Conservation (phyloP, 106 monocot species). For the Xerophyta viscosa region DNA sequence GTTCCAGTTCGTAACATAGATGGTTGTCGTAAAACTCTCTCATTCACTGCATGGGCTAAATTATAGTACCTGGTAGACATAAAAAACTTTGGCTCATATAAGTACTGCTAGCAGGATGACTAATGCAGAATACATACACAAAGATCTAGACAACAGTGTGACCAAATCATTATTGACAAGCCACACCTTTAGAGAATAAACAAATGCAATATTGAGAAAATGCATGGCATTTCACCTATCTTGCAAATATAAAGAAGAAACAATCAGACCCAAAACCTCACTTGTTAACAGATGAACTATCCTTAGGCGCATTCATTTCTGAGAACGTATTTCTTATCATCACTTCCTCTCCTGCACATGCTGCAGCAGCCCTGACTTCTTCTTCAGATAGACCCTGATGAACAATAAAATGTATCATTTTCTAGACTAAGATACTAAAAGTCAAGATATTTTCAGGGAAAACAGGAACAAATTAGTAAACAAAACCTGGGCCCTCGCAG, state of each 20-base stretch:
- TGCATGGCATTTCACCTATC: neutral
- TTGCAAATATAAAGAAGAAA: neutral
- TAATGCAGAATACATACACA: no score
- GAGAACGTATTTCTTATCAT: conserved; percentile 88
- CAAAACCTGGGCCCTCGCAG: conserved; percentile 79
- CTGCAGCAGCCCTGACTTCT: conserved; percentile 84
- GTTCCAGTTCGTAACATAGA: conserved; percentile 90
- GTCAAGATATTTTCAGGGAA: no score
- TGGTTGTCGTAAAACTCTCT: conserved; percentile 75
- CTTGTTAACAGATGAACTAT: conserved; percentile 79
- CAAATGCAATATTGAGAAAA: neutral
- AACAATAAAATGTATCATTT: conserved; percentile 2
- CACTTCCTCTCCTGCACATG: conserved; percentile 90
- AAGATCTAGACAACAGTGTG: no score
- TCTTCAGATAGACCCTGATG: conserved; percentile 87
- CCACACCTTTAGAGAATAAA: neutral
- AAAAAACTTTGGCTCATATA: conserved; percentile 4
- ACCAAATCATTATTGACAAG: no score
- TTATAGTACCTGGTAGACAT: conserved; percentile 70
- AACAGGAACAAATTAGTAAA: no score
- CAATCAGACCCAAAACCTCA: conserved; percentile 17
- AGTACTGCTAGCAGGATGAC: no score
- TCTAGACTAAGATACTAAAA: neutral
- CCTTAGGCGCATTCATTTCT: conserved; percentile 92
- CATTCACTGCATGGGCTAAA: conserved; percentile 95